These are phyloP conservation scores for Erodium moschatum DNA, from an alignment of 441 rosid species.

Conservation along the genomic window DNA sequence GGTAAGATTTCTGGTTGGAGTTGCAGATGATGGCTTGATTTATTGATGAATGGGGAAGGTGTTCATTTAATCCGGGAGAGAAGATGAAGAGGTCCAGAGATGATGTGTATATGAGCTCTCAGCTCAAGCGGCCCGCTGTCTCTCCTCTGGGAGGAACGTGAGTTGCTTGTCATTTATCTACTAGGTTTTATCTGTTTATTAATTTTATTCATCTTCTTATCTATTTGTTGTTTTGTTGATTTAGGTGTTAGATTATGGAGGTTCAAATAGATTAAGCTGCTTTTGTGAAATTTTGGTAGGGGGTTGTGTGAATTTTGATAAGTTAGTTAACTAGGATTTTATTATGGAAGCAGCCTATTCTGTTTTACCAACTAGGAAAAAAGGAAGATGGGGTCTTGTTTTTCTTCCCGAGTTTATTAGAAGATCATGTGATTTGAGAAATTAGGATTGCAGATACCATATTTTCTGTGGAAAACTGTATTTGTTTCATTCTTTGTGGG, in stretches of 20 bases:
- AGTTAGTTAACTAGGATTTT: conserved; percentile 10
- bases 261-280: conserved; percentile 23
- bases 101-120: conserved; percentile 46
- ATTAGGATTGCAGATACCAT: too few species aligned
- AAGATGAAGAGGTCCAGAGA: conserved; percentile 85
- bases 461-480: too few species aligned
- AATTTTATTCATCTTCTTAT: background rate
- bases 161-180: conserved; percentile 21
- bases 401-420: background rate
- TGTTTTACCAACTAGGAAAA: background rate
- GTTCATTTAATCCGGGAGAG: conserved; percentile 9
- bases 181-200: conserved; percentile 5
- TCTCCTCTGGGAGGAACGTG: conserved; percentile 69
- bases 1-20: conserved; percentile 22
- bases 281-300: conserved; percentile 12
- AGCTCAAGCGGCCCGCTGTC: conserved; percentile 46
- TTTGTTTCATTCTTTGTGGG: too few species aligned
- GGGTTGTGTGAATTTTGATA: conserved; percentile 21
- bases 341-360: background rate
- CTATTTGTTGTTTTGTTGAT: conserved; percentile 2
- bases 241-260: conserved; percentile 17
- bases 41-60: conserved; percentile 25
- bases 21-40: conserved; percentile 36
- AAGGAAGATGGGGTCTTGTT: background rate
- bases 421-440: background rate